A percentile compares a stretch with the other conserved stretches of the same genome.
phyloP scores from a whole-genome alignment of 345 rosid genomes.

The Hibiscus trionum region DNA sequence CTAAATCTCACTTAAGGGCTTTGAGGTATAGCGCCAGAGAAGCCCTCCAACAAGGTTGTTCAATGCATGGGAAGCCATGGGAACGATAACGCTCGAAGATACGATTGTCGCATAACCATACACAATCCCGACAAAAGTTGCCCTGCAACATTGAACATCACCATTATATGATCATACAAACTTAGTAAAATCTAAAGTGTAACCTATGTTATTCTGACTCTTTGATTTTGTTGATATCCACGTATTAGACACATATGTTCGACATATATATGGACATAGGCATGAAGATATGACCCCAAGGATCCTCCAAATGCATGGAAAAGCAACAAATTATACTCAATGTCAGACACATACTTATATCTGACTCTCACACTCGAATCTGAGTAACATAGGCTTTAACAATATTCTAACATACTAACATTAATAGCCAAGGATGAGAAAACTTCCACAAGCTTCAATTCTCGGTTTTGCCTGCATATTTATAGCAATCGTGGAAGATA shows the following conservation, averaged over 20 bases:
- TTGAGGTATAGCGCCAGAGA: constrained; percentile 54
- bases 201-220: not conserved
- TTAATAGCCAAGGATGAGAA: not conserved
- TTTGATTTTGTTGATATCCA: not conserved
- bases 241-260: not conserved
- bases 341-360: not conserved
- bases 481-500: no score
- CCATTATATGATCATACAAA: not conserved
- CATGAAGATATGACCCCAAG: not conserved
- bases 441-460: not conserved
- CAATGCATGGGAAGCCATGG: constrained; percentile 69
- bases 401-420: not conserved
- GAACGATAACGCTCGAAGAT: constrained; percentile 58
- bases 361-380: not conserved
- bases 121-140: constrained; percentile 62
- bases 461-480: not conserved
- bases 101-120: constrained; percentile 61
- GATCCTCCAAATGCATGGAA: no score
- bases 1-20: constrained; percentile 10
- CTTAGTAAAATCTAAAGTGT: not conserved
- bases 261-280: not conserved
- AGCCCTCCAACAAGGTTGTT: constrained; percentile 78
- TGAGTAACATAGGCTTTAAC: not conserved
- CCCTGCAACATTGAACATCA: constrained; percentile 41
- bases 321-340: no score